Evolutionary conservation across 176 grass and related monocot genomes (phyloP).

Genomic region (Oryza glumipatula): DNA sequence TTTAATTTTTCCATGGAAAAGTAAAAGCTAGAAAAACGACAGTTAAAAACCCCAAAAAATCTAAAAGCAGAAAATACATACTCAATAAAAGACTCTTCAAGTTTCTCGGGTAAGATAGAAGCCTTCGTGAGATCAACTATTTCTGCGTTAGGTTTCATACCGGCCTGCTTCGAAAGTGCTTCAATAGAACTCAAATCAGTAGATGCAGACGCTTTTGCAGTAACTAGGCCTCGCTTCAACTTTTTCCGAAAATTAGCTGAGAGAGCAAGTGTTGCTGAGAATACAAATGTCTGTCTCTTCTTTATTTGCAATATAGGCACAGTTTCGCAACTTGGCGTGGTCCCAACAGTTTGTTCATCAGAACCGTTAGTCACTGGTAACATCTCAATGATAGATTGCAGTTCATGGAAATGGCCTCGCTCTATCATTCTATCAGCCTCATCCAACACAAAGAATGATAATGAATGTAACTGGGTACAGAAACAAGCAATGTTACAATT

Average conservation of each 20-base stretch:
- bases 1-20: slow-evolving; percentile 15
- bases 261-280: slow-evolving; percentile 89
- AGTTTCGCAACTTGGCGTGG: slow-evolving; percentile 54
- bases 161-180: slow-evolving; percentile 74
- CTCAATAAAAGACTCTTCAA: slow-evolving; percentile 94
- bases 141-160: slow-evolving; percentile 89
- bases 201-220: slow-evolving; percentile 43
- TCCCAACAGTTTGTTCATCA: slow-evolving; percentile 37
- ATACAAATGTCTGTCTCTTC: slow-evolving; percentile 95
- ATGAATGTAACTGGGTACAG: slow-evolving; percentile 69
- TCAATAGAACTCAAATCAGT: slow-evolving; percentile 76
- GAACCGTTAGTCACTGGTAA: slow-evolving; percentile 56
- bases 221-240: slow-evolving; percentile 71
- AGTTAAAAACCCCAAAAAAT: slow-evolving; percentile 3
- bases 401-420: slow-evolving; percentile 78
- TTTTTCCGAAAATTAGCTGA: slow-evolving; percentile 94
- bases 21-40: slow-evolving; percentile 16
- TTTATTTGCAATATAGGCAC: slow-evolving; percentile 72
- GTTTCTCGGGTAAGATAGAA: slow-evolving; percentile 81
- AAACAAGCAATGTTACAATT: slow-evolving; percentile 25
- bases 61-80: slow-evolving; percentile 45
- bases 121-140: slow-evolving; percentile 84
- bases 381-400: slow-evolving; percentile 94
- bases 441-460: slow-evolving; percentile 94
- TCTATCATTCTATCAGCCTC: slow-evolving; percentile 99